Evolutionary conservation across 768 basidiomycete species (phyloP).

Genomic region (Trametes cingulata): DNA sequence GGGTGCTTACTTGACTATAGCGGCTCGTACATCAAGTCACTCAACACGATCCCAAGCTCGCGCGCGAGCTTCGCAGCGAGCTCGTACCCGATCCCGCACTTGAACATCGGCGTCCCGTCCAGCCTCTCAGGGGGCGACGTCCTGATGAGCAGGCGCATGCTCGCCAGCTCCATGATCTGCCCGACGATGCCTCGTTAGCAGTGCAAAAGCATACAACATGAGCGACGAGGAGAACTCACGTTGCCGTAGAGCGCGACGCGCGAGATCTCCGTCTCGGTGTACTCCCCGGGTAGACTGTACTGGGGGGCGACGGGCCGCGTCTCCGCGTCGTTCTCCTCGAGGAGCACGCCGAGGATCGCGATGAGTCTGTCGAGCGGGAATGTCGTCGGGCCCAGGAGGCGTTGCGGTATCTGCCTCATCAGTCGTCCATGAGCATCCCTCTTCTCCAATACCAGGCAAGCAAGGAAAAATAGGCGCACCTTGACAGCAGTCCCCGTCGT

Average conservation of each 20-base stretch:
- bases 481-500: slow-evolving; percentile 28
- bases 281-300: slow-evolving; percentile 62
- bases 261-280: slow-evolving; percentile 72
- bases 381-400: slow-evolving; percentile 74
- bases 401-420: slow-evolving; percentile 61
- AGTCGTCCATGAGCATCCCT: not conserved
- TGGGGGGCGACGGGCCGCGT: slow-evolving; percentile 45
- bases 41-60: slow-evolving; percentile 57
- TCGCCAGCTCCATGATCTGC: slow-evolving; percentile 67
- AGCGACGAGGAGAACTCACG: slow-evolving; percentile 43
- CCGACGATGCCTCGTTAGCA: not conserved
- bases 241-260: slow-evolving; percentile 59
- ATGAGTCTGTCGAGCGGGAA: slow-evolving; percentile 81
- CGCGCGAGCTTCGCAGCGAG: slow-evolving; percentile 55
- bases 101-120: slow-evolving; percentile 72
- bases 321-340: slow-evolving; percentile 71
- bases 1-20: not conserved
- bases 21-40: slow-evolving; percentile 71
- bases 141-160: slow-evolving; percentile 66
- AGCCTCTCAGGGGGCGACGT: slow-evolving; percentile 60
- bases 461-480: slow-evolving; percentile 16
- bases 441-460: no score
- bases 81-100: slow-evolving; percentile 69
- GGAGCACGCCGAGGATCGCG: slow-evolving; percentile 74
- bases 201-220: no score